Evolutionary conservation across 192 early-diverging fungal species (phyloP).

Genomic region (Umbelopsis sp.): DNA sequence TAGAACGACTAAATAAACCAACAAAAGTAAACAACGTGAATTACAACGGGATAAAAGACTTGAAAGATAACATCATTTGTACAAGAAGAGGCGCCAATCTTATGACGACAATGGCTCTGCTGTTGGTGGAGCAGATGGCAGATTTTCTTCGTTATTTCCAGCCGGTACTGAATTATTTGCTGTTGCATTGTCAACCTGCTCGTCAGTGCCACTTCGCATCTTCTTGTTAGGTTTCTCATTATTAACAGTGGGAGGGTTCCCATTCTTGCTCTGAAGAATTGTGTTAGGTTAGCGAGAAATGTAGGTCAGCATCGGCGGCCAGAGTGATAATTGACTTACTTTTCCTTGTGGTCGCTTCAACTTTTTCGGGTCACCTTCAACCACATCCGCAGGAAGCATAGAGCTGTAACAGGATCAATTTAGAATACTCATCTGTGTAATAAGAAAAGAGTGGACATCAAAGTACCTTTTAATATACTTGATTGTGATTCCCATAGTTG

Average conservation of each 20-base stretch:
- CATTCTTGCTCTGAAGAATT: not conserved
- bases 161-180: not conserved
- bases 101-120: conserved; percentile 13
- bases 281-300: not conserved
- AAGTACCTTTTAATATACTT: conserved; percentile 57
- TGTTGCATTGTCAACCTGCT: not conserved
- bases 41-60: not conserved
- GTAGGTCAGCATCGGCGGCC: no score
- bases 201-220: conserved; percentile 15
- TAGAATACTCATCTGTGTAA: not conserved
- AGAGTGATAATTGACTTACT: conserved; percentile 7
- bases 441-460: not conserved
- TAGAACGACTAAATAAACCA: not conserved
- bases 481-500: conserved; percentile 69
- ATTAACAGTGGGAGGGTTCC: conserved; percentile 10
- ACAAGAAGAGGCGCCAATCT: not conserved
- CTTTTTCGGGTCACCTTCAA: conserved; percentile 25
- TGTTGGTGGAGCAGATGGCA: not conserved
- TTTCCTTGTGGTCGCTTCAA: conserved; percentile 28
- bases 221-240: conserved; percentile 12
- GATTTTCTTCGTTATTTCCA: conserved; percentile 4
- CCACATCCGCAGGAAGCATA: conserved; percentile 24
- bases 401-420: not conserved
- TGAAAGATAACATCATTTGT: conserved; percentile 2
- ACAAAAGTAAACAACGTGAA: not conserved